Evolutionary conservation across 192 early-diverging fungal species (phyloP).

Genomic region (Dimargaris xerosporica): DNA sequence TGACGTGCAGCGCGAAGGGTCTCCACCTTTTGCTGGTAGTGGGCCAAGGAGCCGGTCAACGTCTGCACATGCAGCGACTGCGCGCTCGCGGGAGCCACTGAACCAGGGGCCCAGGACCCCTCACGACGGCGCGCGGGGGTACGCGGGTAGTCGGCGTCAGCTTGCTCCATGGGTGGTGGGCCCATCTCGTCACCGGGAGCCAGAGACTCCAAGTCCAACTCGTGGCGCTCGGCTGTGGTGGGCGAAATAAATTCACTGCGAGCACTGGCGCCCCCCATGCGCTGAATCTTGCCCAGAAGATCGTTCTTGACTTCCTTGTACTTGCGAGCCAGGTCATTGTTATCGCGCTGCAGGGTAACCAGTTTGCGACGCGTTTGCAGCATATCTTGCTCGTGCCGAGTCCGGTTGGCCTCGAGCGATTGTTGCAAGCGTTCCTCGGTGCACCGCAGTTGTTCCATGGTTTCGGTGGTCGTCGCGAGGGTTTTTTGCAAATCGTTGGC

Average conservation of each 20-base stretch:
- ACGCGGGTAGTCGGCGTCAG: conserved; percentile 13
- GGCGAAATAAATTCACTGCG: conserved; percentile 7
- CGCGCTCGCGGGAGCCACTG: not conserved
- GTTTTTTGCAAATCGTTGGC: conserved; percentile 37
- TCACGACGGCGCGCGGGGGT: conserved; percentile 20
- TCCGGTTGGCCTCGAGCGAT: conserved; percentile 31
- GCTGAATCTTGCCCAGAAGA: conserved; percentile 31
- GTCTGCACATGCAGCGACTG: conserved; percentile 8
- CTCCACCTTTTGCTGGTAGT: conserved; percentile 34
- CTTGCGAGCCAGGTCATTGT: conserved; percentile 30
- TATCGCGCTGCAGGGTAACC: conserved; percentile 43
- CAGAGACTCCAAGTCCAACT: no score
- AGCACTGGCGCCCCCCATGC: conserved; percentile 20
- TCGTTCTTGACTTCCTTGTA: conserved; percentile 42
- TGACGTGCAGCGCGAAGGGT: conserved; percentile 32
- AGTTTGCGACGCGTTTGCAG: conserved; percentile 32
- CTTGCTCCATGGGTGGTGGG: not conserved
- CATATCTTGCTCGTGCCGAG: conserved; percentile 49
- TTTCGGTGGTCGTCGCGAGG: conserved; percentile 32
- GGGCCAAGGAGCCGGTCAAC: conserved; percentile 16
- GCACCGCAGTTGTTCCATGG: conserved; percentile 39
- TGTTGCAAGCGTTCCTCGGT: conserved; percentile 34
- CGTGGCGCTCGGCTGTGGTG: not conserved
- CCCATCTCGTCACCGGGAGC: not conserved
- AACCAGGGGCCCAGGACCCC: not conserved